Conservation (phyloP, 441 rosid genomes). For the Croton laevigatus region DNA sequence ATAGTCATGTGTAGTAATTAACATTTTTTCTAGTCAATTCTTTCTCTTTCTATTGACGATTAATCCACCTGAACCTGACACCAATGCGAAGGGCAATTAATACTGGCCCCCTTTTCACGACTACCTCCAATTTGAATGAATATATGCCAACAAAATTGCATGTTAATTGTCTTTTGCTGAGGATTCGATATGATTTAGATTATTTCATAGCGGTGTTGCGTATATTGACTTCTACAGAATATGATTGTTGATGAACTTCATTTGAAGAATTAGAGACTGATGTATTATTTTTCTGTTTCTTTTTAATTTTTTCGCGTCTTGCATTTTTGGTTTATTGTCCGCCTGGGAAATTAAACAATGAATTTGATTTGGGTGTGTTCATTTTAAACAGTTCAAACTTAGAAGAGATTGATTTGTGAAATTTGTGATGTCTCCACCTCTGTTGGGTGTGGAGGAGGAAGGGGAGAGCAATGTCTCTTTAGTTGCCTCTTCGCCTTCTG, state of each 20-base stretch:
- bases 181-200: neutral
- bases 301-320: neutral
- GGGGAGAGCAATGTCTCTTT: conserved; percentile 41
- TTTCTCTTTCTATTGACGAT: neutral
- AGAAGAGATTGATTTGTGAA: conserved; percentile 20
- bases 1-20: neutral
- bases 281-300: neutral
- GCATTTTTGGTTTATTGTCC: neutral
- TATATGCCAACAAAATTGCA: neutral
- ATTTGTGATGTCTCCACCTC: conserved; percentile 49
- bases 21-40: neutral
- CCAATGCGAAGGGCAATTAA: neutral
- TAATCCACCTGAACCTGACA: neutral
- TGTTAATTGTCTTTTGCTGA: neutral
- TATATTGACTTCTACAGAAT: neutral
- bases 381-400: conserved; percentile 16
- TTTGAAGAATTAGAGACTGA: neutral
- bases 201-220: neutral
- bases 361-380: conserved; percentile 5
- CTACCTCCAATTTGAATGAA: neutral
- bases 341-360: neutral
- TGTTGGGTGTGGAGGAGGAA: conserved; percentile 49
- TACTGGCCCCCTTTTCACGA: neutral
- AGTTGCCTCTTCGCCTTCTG: conserved; percentile 37
- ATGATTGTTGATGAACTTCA: neutral